A percentile compares a stretch with the other conserved stretches of the same genome.
These are phyloP conservation scores for Diaporthe amygdali DNA, from an alignment of 2,329 filamentous ascomycete species.

Conservation along the genomic window DNA sequence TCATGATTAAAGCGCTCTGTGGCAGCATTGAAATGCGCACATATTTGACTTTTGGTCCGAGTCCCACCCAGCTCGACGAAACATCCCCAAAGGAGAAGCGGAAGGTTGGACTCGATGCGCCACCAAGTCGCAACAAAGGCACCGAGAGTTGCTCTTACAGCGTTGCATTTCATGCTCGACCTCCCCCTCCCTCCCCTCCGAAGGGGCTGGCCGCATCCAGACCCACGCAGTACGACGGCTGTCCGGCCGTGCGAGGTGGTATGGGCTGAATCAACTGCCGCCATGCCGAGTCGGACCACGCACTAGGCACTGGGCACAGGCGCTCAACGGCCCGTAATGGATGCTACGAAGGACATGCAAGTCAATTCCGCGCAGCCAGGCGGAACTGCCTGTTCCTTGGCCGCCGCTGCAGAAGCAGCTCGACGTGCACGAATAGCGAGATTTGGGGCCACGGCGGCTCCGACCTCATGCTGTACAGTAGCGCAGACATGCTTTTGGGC, in stretches of 20 bases:
- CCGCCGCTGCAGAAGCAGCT: neutral
- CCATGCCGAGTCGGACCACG: neutral
- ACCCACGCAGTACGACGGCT: neutral
- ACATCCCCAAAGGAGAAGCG: conserved; percentile 3
- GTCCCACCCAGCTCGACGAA: conserved; percentile 6
- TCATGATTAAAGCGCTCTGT: neutral
- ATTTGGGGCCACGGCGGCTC: neutral
- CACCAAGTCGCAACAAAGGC: neutral
- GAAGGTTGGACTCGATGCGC: neutral
- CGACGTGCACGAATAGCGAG: conserved; percentile 3
- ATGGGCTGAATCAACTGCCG: conserved; percentile 2
- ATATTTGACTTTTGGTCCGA: conserved; percentile 2
- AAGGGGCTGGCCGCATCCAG: neutral
- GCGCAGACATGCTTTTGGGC: neutral
- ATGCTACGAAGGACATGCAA: conserved; percentile 5
- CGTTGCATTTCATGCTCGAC: neutral
- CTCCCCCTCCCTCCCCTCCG: neutral
- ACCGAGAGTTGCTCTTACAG: neutral
- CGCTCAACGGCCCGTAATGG: conserved; percentile 2
- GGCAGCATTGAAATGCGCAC: neutral
- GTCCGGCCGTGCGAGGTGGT: neutral
- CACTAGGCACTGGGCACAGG: neutral
- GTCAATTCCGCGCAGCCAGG: neutral
- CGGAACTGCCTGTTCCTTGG: neutral
- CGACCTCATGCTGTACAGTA: neutral